Conservation (phyloP, 2,329 filamentous ascomycete genomes). For the Phialophora expanda region DNA sequence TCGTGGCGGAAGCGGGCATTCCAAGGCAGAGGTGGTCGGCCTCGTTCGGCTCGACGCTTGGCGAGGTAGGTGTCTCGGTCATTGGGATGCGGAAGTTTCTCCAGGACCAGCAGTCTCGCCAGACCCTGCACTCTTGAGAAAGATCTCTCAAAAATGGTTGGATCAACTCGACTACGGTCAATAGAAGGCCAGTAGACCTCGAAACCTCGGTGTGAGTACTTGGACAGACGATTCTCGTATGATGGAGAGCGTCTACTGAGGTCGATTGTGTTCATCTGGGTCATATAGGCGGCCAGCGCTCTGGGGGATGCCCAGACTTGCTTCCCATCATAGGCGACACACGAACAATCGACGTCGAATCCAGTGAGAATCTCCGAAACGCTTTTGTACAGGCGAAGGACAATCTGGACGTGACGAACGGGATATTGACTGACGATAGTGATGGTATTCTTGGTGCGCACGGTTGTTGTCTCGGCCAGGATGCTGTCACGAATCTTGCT, state of each 20-base stretch:
- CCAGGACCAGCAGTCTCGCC: slow-evolving; percentile 77
- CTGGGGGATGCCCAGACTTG: slow-evolving; percentile 81
- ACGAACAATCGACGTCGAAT: slow-evolving; percentile 86
- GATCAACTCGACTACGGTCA: slow-evolving; percentile 76
- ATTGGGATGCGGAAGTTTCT: slow-evolving; percentile 71
- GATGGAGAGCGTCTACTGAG: slow-evolving; percentile 79
- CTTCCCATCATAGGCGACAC: slow-evolving; percentile 77
- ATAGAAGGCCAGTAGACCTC: slow-evolving; percentile 80
- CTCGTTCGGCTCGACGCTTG: slow-evolving; percentile 72
- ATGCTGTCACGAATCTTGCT: slow-evolving; percentile 74
- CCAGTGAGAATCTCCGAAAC: slow-evolving; percentile 84
- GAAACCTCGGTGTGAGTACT: slow-evolving; percentile 83
- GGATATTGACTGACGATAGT: slow-evolving; percentile 86
- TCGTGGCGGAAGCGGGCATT: slow-evolving; percentile 47
- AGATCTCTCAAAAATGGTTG: slow-evolving; percentile 83
- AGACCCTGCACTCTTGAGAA: slow-evolving; percentile 77
- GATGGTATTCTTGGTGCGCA: slow-evolving; percentile 84
- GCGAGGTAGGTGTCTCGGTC: slow-evolving; percentile 74
- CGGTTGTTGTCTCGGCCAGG: slow-evolving; percentile 79
- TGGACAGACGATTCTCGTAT: slow-evolving; percentile 84
- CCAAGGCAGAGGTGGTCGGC: slow-evolving; percentile 62
- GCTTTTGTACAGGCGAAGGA: slow-evolving; percentile 82
- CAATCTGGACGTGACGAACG: slow-evolving; percentile 82
- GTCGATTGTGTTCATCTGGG: slow-evolving; percentile 81
- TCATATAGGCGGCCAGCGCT: slow-evolving; percentile 78